Evolutionary conservation across 305 asterid species (phyloP), one percentile per base, ranked within the genome.

Genomic region (Plantago coronopus): DNA sequence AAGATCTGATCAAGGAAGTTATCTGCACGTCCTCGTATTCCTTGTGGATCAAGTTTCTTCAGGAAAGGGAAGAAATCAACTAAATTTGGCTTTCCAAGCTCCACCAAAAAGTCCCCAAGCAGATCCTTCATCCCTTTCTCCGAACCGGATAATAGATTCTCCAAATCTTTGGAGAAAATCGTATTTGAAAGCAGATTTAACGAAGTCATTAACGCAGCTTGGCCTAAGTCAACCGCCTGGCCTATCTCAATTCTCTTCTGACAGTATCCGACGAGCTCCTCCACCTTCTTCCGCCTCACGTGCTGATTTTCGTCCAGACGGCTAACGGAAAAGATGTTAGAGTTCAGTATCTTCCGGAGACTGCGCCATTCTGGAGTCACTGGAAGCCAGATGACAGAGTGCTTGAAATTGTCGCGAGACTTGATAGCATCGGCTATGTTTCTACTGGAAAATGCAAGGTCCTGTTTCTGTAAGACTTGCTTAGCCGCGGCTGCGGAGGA

Each of bases 241-340:
- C 56, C 56, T 13, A 7, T 21, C 56, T 21, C 34, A 50, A n/a
- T 50, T 20, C 8, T 50, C 27, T 50, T 50, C 2, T 5, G 56
- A n/a, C 56, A 50, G 56, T 50, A 50, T 25, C 4, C 56, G 6
- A 50, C 27, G 3, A 50, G 56, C 27, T 50, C 56, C 3, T 50
- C 56, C 23, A 50, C 56, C 56, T 50, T 50, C 22, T 14, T 25
- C 3, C 56, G 56, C 56, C 56, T 50, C 56, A 50, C 8, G 34
- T 50, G 34, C n/a, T 50, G 34, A 50, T 50, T 50, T 50, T 11
- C 56, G 9, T 50, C 56, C 17, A 50, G 31, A 14, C 56, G 56
- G 17, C 9, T 21, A 10, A 50, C 56, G 4, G 56, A 50, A 37
- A 50, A 50, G 1, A 50, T 50, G 2, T 50, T 14, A 2, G 37